Base-by-base conservation (phyloP, 1,284 basidiomycete species). In the Gomphus bonarii region DNA sequence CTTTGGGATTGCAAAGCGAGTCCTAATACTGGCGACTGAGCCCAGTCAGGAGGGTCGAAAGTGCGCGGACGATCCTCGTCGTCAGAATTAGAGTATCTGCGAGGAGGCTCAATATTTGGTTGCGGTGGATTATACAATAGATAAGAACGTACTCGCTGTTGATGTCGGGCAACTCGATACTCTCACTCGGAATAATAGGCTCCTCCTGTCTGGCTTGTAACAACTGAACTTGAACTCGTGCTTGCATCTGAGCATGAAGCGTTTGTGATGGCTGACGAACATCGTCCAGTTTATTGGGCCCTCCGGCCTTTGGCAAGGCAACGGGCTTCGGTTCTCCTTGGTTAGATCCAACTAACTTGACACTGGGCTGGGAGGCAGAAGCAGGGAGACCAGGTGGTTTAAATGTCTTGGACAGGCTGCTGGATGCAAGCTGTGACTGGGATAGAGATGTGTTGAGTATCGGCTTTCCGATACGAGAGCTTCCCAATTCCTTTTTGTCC, bases 121-220 rank as follows among this genome's bases (percentile, higher is more conserved):
- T 16, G 54, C n/a, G 33, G 33, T 20, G 43, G 38, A 25, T 38
- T 14, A 47, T 20, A 16, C 8, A 40, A 14, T 38, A 33, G 12
- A 33, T 6, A 11, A 6, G 3, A 43, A 70, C 72, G 64, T 60
- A 72, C 71, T n/a, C n/a, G n/a, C n/a, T n/a, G n/a, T n/a, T n/a
- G n/a, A n/a, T 92, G 58, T 97, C 94, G 0, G 94, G 93, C 36
- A 97, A 75, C 64, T 92, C 91, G 63, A 93, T 94, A 62, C 79
- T 84, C 72, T 95, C 92, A 63, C 83, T 88, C 12, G 80, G 69
- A 56, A 84, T 68, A 3, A 65, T 61, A 16, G 54, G 69, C 43
- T 67, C 80, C 68, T 72, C 63, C 78, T 80, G 44, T 79, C 78
- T 55, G 67, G 63, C 59, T 67, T 70, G 40, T 1, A 65, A 64